These are phyloP conservation scores for Cladophialophora chaetospira DNA, from an alignment of 2,329 filamentous ascomycete genomes.

Conservation along the genomic window DNA sequence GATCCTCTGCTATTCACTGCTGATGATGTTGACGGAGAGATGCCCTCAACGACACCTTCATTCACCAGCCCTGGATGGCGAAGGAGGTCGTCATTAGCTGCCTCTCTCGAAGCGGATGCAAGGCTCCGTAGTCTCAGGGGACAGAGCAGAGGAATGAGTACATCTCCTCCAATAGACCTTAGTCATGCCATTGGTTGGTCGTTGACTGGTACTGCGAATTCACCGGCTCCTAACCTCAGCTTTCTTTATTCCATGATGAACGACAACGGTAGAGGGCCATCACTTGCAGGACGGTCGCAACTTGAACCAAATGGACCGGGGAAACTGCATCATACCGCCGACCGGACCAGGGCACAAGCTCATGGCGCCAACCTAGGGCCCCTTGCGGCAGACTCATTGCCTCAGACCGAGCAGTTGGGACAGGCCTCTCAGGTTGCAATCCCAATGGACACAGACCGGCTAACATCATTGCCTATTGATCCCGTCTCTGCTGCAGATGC, in stretches of 20 bases:
- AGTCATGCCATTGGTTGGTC: conserved; percentile 76
- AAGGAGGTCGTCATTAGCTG: conserved; percentile 38
- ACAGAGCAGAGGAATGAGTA: conserved; percentile 37
- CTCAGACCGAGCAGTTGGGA: background rate
- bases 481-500: conserved; percentile 46
- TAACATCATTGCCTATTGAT: conserved; percentile 38
- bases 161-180: conserved; percentile 53
- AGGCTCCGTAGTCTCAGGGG: conserved; percentile 12
- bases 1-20: conserved; percentile 67
- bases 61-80: conserved; percentile 57
- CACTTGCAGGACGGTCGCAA: background rate
- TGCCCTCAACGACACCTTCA: conserved; percentile 51
- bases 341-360: background rate
- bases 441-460: conserved; percentile 36
- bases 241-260: conserved; percentile 67
- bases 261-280: conserved; percentile 1
- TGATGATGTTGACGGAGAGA: conserved; percentile 76
- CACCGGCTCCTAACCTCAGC: conserved; percentile 78
- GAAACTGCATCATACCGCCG: background rate
- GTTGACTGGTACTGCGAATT: conserved; percentile 83
- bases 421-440: conserved; percentile 2
- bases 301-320: background rate
- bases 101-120: conserved; percentile 34
- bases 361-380: too few species aligned
- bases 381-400: too few species aligned